These are phyloP conservation scores for Didymella lethalis DNA, from an alignment of 2,329 filamentous ascomycete species.

Conservation along the genomic window DNA sequence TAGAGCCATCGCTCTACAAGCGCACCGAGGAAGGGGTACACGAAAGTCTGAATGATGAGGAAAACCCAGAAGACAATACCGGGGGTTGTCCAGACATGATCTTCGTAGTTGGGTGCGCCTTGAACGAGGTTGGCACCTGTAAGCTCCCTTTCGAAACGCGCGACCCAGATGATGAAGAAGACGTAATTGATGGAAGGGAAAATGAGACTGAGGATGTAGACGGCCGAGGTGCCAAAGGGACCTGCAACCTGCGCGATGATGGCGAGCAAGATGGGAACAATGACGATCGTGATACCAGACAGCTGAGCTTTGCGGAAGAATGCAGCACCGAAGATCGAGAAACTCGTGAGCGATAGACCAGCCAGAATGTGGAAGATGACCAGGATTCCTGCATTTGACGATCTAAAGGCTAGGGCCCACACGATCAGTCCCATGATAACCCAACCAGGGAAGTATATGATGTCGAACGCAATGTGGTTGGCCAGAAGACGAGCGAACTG, in stretches of 20 bases:
- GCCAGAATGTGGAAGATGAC: constrained; percentile 73
- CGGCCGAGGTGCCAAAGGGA: constrained; percentile 67
- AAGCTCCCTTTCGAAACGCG: constrained; percentile 74
- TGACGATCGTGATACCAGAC: constrained; percentile 80
- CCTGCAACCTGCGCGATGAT: constrained; percentile 81
- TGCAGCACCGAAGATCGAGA: constrained; percentile 80
- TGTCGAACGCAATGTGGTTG: constrained; percentile 79
- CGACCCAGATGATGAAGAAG: constrained; percentile 79
- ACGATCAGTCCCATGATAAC: constrained; percentile 77
- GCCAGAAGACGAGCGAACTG: constrained; percentile 80
- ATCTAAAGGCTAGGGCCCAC: constrained; percentile 62
- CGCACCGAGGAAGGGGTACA: constrained; percentile 78
- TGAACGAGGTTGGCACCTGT: constrained; percentile 67
- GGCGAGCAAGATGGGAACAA: constrained; percentile 76
- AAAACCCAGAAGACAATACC: constrained; percentile 82
- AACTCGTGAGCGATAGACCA: constrained; percentile 80
- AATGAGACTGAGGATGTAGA: constrained; percentile 74
- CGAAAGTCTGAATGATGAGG: constrained; percentile 76
- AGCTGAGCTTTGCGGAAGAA: constrained; percentile 90
- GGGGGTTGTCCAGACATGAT: constrained; percentile 67
- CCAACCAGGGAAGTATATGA: constrained; percentile 85
- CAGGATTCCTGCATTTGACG: constrained; percentile 54
- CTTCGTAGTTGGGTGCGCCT: constrained; percentile 61
- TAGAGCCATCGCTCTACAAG: constrained; percentile 77
- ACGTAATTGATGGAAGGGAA: constrained; percentile 91